Conservation (phyloP, 192 early-diverging fungal genomes). For the Backusella luteola region DNA sequence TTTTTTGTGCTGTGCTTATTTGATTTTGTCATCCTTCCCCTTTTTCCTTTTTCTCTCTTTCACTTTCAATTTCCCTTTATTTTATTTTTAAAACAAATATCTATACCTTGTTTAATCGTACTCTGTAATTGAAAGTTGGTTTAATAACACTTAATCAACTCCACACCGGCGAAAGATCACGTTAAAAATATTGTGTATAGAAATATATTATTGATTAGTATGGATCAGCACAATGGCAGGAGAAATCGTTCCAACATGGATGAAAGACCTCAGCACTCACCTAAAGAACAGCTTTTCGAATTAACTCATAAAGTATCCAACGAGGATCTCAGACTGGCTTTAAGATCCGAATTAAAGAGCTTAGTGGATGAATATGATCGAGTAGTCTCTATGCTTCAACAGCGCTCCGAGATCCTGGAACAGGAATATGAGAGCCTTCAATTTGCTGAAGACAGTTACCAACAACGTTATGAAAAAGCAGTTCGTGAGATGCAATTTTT, state of each 20-base stretch:
- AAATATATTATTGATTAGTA: not conserved
- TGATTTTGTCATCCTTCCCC: not conserved
- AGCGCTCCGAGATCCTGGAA: constrained; percentile 26
- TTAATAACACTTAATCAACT: not conserved
- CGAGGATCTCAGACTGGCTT: constrained; percentile 9
- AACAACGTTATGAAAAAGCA: constrained; percentile 32
- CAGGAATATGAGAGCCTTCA: constrained; percentile 22
- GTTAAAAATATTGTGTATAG: not conserved
- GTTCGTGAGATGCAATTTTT: constrained; percentile 36
- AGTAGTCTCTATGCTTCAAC: constrained; percentile 16
- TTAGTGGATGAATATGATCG: constrained; percentile 17
- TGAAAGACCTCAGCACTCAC: not conserved
- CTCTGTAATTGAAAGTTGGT: not conserved
- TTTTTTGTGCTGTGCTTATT: not conserved
- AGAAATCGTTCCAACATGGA: not conserved
- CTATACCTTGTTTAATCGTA: not conserved
- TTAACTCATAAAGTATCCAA: constrained; percentile 20
- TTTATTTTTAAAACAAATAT: not conserved
- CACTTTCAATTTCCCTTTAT: not conserved
- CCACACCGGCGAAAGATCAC: not conserved
- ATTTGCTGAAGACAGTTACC: not conserved
- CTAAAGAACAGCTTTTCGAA: constrained; percentile 12
- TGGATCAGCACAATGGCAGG: not conserved
- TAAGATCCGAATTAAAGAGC: constrained; percentile 12
- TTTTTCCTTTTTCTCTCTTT: not conserved